Base-by-base conservation (phyloP, 2,329 filamentous ascomycete genomes). In the Colletotrichum tanaceti region DNA sequence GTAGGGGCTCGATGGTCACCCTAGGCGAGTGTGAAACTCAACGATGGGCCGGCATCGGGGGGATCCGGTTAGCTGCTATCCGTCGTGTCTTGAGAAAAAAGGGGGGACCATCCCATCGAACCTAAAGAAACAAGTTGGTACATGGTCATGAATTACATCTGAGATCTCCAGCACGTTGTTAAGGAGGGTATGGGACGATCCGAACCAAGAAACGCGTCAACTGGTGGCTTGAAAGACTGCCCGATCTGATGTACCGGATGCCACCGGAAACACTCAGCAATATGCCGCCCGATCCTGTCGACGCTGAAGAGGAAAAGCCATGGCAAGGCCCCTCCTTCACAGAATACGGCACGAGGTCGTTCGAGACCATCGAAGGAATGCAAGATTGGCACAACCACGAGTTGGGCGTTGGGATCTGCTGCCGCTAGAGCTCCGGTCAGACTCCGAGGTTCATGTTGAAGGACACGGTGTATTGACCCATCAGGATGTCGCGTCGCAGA, bases 231-330 rank as follows among this genome's bases (percentile, higher is more conserved):
- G 7, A 1, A 43, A 58, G 54, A 16, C 28, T 5, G 54, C 54
- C 54, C 22, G 16, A 44, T 35, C 38, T 58, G 4, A 44, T 58
- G n/a, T n/a, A 58, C 13, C 35, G 38, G 22, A 44, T 58, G 54
- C 39, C 41, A 41, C 44, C 54, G n/a, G 9, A 43, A 22, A 28
- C 18, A 10, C 1, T 44, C 11, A 14, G 6, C 24, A 39, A 14
- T 79, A 50, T 60, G 44, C 24, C 28, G 0, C 35, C 58, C 14
- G 58, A 28, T 5, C 44, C 58, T 20, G 43, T 60, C 4, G 44
- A 50, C 10, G 0, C 16, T 5, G 46, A 5, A 38, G 58, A 7
- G 0, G 58, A 60, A 9, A 7, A 50, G 58, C 13, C n/a, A 14
- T 60, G 58, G 58, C 58, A 16, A 22, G 43, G 58, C 16, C 58